Evolutionary conservation across 2,329 filamentous ascomycete species (phyloP).

Genomic region (Colletotrichum sansevieriae): DNA sequence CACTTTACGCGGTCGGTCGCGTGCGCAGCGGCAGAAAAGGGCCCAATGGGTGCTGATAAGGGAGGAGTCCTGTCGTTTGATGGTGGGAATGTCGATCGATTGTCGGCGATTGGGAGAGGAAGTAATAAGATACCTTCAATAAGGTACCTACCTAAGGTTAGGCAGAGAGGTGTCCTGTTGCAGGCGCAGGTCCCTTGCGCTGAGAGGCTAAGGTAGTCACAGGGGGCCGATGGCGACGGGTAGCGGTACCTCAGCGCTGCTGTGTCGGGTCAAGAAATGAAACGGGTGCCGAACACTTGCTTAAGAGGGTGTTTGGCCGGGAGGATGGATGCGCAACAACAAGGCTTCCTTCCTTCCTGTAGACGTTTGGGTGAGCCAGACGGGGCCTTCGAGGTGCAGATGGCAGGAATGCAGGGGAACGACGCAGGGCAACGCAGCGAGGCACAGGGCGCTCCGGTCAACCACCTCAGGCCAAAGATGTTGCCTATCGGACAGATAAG

Average conservation of each 20-base stretch:
- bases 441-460: slow-evolving; percentile 4
- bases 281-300: slow-evolving; percentile 33
- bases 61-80: slow-evolving; percentile 9
- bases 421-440: slow-evolving; percentile 21
- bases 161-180: not conserved
- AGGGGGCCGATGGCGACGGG: not conserved
- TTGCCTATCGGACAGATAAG: too few species aligned
- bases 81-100: slow-evolving; percentile 7
- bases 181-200: not conserved
- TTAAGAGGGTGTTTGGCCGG: slow-evolving; percentile 26
- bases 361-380: not conserved
- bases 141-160: too few species aligned
- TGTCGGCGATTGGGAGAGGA: not conserved
- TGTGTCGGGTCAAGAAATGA: slow-evolving; percentile 32
- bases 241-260: slow-evolving; percentile 22
- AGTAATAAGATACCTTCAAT: too few species aligned
- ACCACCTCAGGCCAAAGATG: too few species aligned
- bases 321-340: slow-evolving; percentile 11
- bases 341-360: slow-evolving; percentile 2
- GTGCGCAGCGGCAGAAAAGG: slow-evolving; percentile 32
- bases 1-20: slow-evolving; percentile 42
- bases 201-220: not conserved
- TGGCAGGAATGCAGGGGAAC: slow-evolving; percentile 13
- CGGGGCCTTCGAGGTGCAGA: not conserved
- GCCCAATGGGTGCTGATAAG: slow-evolving; percentile 30